Percentiles rank a stretch among this genome's conserved stretches.
These are phyloP conservation scores for Eutypella sp. DNA, from an alignment of 2,329 filamentous ascomycete genomes.

Conservation along the genomic window DNA sequence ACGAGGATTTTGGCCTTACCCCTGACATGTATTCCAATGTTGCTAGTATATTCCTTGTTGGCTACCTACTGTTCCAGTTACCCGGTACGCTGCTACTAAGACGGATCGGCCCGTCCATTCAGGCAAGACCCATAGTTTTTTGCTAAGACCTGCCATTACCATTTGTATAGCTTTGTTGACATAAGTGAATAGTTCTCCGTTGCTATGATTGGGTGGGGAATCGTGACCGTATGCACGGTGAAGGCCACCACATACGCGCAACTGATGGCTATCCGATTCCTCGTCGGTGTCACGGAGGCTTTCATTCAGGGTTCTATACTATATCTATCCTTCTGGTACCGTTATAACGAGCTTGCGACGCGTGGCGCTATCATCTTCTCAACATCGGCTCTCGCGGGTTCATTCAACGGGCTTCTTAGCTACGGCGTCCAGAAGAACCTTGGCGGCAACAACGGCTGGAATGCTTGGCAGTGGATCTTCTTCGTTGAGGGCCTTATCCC, in stretches of 20 bases:
- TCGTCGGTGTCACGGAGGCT: conserved; percentile 17
- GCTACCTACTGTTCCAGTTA: conserved; percentile 18
- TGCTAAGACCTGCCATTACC: too few relatives aligned
- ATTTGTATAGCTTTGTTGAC: too few relatives aligned
- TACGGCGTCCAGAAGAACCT: conserved; percentile 15
- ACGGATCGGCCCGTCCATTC: conserved; percentile 15
- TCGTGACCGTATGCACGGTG: conserved; percentile 17
- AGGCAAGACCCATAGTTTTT: conserved; percentile 5
- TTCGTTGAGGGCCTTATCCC: conserved; percentile 19
- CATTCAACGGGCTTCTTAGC: conserved; percentile 21
- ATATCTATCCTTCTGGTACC: conserved; percentile 24
- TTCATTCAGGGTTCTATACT: conserved; percentile 20
- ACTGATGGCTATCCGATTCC: conserved; percentile 14
- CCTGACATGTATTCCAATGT: conserved; percentile 15
- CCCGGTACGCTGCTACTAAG: conserved; percentile 20
- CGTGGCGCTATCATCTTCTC: conserved; percentile 18
- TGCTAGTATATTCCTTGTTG: conserved; percentile 14
- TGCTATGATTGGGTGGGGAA: conserved; percentile 16
- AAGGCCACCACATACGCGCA: conserved; percentile 8
- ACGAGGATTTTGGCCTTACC: conserved; percentile 13
- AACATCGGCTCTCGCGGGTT: conserved; percentile 16
- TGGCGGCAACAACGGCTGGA: conserved; percentile 18
- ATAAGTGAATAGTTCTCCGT: conserved; percentile 4
- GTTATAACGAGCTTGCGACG: conserved; percentile 19
- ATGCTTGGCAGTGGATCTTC: conserved; percentile 19